Base-by-base conservation (phyloP, 768 basidiomycete genomes). In the Omphalotus guepiniiformis region DNA sequence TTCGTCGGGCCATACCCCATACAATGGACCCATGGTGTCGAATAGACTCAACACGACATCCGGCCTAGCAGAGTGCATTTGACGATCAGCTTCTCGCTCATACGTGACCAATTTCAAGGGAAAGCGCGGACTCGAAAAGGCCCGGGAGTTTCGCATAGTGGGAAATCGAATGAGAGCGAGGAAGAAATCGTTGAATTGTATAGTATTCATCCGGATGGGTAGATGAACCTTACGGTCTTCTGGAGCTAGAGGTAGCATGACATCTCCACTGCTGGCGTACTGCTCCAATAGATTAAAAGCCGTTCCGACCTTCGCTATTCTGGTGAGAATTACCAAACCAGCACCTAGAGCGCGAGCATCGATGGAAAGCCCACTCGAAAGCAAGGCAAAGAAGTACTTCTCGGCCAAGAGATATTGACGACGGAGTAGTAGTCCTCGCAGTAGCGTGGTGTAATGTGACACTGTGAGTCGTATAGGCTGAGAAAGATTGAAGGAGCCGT, bases 151-250 rank as follows among this genome's bases (percentile, higher is more conserved):
- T 34, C 28, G 23, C 44, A 26, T 46, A 36, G 15, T 46, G n/a
- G 44, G 44, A 32, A 32, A 46, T 3, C 44, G 44, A 36, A 46
- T 32, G 3, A 46, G 44, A 3, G 21, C n/a, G 13, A 46, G 34
- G 6, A 46, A 27, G 28, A 46, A 46, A 16, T 46, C 44, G 25
- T 46, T 46, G 25, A 46, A 36, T 19, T 46, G 44, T 3, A 46
- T 37, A 13, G 44, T 16, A 18, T 46, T 46, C 15, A 46, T 36
- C 21, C 28, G 32, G n/a, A 46, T 36, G 44, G 35, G 19, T 12
- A 32, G 35, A 15, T 15, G 15, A 23, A 25, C 23, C 9, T 23
- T 26, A 18, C 38, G 35, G 26, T 27, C 22, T 7, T 6, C 27
- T 3, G 15, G 18, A 6, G 3, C 11, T 15, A 22, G 22, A 16